A percentile compares a stretch with the other conserved stretches of the same genome.
Conservation (phyloP, 2,329 filamentous ascomycete genomes). For the Hymenoscyphus salicellus region DNA sequence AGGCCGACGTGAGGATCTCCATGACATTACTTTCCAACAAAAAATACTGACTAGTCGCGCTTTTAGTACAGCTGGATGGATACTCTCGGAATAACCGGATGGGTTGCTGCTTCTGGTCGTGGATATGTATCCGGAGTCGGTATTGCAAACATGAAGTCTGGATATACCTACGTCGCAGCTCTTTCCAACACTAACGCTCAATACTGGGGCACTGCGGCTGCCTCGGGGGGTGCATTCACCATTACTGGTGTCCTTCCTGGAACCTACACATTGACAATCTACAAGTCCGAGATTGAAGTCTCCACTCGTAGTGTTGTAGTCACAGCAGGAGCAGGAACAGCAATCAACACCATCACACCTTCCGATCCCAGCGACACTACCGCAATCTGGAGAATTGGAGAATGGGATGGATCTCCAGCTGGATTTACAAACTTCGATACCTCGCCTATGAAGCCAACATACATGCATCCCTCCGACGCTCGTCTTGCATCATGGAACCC, state of each 20-base stretch:
- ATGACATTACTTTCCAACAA: background rate
- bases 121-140: conserved; percentile 17
- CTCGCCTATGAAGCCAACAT: conserved; percentile 32
- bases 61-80: conserved; percentile 18
- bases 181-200: conserved; percentile 56
- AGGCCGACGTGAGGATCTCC: conserved; percentile 6
- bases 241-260: conserved; percentile 65
- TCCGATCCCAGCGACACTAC: conserved; percentile 36
- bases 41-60: background rate
- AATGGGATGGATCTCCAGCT: conserved; percentile 38
- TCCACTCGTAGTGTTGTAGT: conserved; percentile 49
- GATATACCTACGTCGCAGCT: conserved; percentile 15
- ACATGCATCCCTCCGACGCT: conserved; percentile 32
- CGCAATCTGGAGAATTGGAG: conserved; percentile 39
- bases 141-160: conserved; percentile 17
- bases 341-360: conserved; percentile 17
- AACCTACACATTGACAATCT: conserved; percentile 66
- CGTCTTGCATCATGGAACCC: conserved; percentile 14
- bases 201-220: conserved; percentile 59
- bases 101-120: conserved; percentile 12
- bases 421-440: conserved; percentile 28
- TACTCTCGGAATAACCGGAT: conserved; percentile 16
- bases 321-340: conserved; percentile 43
- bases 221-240: conserved; percentile 54
- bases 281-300: conserved; percentile 57